A percentile compares a stretch with the other conserved stretches of the same genome.
phyloP scores from a whole-genome alignment of 371 early-diverging fungal species.

The Rhizomucor pusillus region DNA sequence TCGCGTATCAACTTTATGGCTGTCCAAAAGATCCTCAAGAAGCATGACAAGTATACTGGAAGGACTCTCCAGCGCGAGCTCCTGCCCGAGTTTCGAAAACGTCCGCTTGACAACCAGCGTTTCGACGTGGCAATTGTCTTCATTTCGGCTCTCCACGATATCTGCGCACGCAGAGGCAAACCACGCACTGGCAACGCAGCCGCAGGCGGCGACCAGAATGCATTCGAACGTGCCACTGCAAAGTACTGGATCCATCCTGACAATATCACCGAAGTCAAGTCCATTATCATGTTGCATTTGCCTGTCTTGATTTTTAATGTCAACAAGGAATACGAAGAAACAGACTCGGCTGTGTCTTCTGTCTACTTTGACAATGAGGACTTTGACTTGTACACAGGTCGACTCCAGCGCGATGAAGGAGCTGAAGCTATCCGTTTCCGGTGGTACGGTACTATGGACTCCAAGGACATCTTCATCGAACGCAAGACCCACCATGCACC shows the following conservation, averaged over 20 bases:
- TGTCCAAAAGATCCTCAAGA: slow-evolving; percentile 92
- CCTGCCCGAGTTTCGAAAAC: slow-evolving; percentile 68
- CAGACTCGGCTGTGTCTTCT: slow-evolving; percentile 74
- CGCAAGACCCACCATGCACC: slow-evolving; percentile 97
- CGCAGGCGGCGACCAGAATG: slow-evolving; percentile 68
- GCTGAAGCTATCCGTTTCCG: slow-evolving; percentile 91
- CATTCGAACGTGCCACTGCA: slow-evolving; percentile 85
- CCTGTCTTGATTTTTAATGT: slow-evolving; percentile 89
- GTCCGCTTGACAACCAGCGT: slow-evolving; percentile 46
- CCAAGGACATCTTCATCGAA: slow-evolving; percentile 86
- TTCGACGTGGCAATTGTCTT: slow-evolving; percentile 58
- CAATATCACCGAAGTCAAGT: slow-evolving; percentile 96
- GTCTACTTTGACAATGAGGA: slow-evolving; percentile 95
- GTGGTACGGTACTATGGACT: slow-evolving; percentile 86
- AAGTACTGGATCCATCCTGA: slow-evolving; percentile 99
- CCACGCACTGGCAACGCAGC: slow-evolving; percentile 31
- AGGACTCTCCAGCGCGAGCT: slow-evolving; percentile 79
- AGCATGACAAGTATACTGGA: slow-evolving; percentile 83
- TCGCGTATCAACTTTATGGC: slow-evolving; percentile 91
- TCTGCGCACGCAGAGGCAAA: slow-evolving; percentile 35
- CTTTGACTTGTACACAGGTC: slow-evolving; percentile 89
- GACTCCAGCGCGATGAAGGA: slow-evolving; percentile 92
- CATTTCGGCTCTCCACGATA: slow-evolving; percentile 42
- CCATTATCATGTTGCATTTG: slow-evolving; percentile 88
- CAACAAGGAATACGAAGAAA: slow-evolving; percentile 53